Percentiles rank a stretch among this genome's conserved stretches.
These are phyloP conservation scores for Ophiostoma australiae DNA, from an alignment of 2,329 filamentous ascomycete genomes.

Conservation along the genomic window DNA sequence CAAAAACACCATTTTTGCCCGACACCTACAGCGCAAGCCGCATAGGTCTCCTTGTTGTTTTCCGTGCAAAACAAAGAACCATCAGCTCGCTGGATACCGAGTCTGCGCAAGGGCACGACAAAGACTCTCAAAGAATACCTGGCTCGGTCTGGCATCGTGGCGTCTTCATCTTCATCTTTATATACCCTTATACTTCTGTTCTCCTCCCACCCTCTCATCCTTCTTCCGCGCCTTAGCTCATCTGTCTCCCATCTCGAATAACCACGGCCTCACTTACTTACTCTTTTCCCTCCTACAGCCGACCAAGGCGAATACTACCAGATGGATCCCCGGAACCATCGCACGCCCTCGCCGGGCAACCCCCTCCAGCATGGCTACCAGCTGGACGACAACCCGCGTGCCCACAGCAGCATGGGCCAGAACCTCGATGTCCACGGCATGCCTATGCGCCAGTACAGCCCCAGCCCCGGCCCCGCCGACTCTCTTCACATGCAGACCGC, in stretches of 20 bases:
- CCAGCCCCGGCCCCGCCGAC: slow-evolving; percentile 60
- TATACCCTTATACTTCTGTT: not conserved
- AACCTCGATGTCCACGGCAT: slow-evolving; percentile 57
- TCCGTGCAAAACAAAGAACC: not conserved
- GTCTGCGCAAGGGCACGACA: not conserved
- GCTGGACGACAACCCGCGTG: slow-evolving; percentile 72
- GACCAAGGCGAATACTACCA: slow-evolving; percentile 46
- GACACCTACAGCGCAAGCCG: slow-evolving; percentile 7
- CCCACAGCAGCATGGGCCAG: slow-evolving; percentile 37
- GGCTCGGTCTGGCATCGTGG: slow-evolving; percentile 15
- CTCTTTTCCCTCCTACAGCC: not conserved
- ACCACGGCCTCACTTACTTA: slow-evolving; percentile 32
- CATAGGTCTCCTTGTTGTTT: not conserved
- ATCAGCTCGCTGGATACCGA: not conserved
- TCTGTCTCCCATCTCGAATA: slow-evolving; percentile 40
- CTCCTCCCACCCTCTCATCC: not conserved
- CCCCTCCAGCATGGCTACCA: slow-evolving; percentile 72
- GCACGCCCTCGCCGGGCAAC: slow-evolving; percentile 72
- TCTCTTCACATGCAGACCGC: slow-evolving; percentile 78
- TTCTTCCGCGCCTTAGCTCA: slow-evolving; percentile 10
- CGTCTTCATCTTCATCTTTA: not conserved
- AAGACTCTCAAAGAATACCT: not conserved
- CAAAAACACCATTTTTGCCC: not conserved
- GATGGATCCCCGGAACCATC: slow-evolving; percentile 55
- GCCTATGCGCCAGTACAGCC: slow-evolving; percentile 46